Evolutionary conservation across 768 basidiomycete genomes (phyloP), one percentile per base, ranked within the genome.

Genomic region (Multifurca ochricompacta): DNA sequence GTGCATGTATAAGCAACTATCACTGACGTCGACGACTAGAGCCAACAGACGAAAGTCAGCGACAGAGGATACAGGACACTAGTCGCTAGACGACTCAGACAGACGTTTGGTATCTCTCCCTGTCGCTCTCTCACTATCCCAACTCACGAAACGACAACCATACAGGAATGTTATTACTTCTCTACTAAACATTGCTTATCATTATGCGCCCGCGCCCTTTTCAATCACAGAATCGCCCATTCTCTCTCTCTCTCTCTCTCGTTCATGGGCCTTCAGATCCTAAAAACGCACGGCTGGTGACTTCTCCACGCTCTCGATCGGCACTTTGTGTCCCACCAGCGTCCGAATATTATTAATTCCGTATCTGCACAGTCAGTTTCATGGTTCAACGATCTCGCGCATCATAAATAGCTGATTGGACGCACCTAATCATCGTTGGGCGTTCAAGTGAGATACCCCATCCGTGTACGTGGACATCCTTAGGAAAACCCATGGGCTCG

Each of bases 341-440:
- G 94, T 92, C 61, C 96, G 77, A 63, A 99, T 99, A 68, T 99
- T 98, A 68, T 83, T 94, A 66, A 99, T 94, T 18, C 91, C 93
- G 70, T 98, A 99, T 45, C 93, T 94, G 62, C 14, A 16, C 16
- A 16, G 8, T 13, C 41, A 10, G 18, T 18, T 44, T 5, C 8
- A 23, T 30, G 11, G 39, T 21, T 52, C 14, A 47, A 47, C 21
- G 14, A 9, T 27, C 25, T 11, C 32, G 45, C 23, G 27, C n/a
- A 28, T 40, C 25, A 27, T 16, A 34, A 19, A 39, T 11, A 39
- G 19, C 3, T 37, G 25, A 8, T 30, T 50, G 13, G 34, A 28
- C 83, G 61, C 61, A 91, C 91, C 93, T 82, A 71, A 99, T 98
- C 96, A 99, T 98, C 1, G 96, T 98, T 16, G 96, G 96, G 57